Base-by-base conservation (phyloP, 2,329 filamentous ascomycete species). In the Fusarium virguliforme region DNA sequence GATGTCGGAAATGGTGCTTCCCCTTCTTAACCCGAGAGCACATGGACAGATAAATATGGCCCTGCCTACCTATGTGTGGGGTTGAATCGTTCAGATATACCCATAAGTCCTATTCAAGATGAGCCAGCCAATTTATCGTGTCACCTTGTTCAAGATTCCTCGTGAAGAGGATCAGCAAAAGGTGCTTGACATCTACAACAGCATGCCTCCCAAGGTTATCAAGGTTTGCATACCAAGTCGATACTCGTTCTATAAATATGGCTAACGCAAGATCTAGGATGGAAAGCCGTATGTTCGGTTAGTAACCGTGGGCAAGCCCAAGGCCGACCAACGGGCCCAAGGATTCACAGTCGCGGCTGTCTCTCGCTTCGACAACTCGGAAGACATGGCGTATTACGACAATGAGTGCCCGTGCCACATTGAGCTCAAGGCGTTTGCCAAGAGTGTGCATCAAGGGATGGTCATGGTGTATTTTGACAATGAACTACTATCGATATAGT, bases 111-210 rank as follows among this genome's bases (percentile, higher is more conserved):
- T 32, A 1, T 8, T 22, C 28, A 51, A 32, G 2, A 51, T 51
- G 46, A 51, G 46, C 28, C 46, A 32, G 15, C 46, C 46, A 51
- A 51, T 51, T 18, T 51, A 28, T 13, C 46, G 46, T 1, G 28
- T 51, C 18, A 51, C 46, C 12, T 30, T 51, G 46, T 51, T 51
- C 46, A 51, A 51, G n/a, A 51, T 51, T 4, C 46, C 46, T 22
- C 46, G 28, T 7, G 28, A 51, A 8, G 28, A 51, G 46, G 46
- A 51, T 22, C 46, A 51, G n/a, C 46, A 22, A 51, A 51, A 51
- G 28, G 46, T 51, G 4, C 3, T 51, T 1, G 15, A 51, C 46
- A 51, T 51, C 5, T 51, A 51, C 8, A 51, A 51, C 5, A 51
- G 46, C 28, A 51, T 51, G 46, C 28, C 46, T 3, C 28, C 28